Evolutionary conservation across 2,329 filamentous ascomycete genomes (phyloP).

Genomic region (Colletotrichum euphorbiae): DNA sequence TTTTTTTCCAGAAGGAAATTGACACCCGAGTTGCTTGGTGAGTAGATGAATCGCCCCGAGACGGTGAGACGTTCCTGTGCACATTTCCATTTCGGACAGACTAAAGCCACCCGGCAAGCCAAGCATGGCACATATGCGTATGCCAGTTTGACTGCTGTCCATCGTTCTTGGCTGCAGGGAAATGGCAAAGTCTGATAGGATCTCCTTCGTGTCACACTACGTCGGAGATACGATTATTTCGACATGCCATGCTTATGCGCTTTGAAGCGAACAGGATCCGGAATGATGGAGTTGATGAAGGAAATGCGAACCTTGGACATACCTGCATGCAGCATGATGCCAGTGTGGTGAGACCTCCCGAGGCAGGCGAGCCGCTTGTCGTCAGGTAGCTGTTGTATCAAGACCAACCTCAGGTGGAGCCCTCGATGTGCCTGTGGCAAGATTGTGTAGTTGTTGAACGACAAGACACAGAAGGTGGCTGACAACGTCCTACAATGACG

Average conservation of each 20-base stretch:
- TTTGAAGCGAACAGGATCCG: too few relatives aligned
- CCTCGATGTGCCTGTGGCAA: too few relatives aligned
- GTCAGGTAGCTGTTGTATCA: not conserved
- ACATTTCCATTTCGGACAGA: not conserved
- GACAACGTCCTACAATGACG: not conserved
- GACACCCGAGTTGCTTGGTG: not conserved
- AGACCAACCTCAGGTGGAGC: too few relatives aligned
- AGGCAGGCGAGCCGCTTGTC: not conserved
- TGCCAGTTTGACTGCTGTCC: conserved; percentile 27
- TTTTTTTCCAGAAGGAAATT: not conserved
- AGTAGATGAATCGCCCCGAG: not conserved
- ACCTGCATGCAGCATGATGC: too few relatives aligned
- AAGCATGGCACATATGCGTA: conserved; percentile 14
- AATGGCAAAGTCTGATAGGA: not conserved
- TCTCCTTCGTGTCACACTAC: not conserved
- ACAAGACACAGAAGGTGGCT: conserved; percentile 1
- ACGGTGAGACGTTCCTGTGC: not conserved
- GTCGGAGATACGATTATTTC: not conserved
- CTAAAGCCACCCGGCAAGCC: not conserved
- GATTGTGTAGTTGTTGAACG: not conserved
- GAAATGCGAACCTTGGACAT: too few relatives aligned
- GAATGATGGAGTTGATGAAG: too few relatives aligned
- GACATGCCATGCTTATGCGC: too few relatives aligned
- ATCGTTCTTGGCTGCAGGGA: not conserved
- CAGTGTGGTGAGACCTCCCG: too few relatives aligned